phyloP scores from a whole-genome alignment of 2,329 filamentous ascomycete species.

The Zarea fungicola region DNA sequence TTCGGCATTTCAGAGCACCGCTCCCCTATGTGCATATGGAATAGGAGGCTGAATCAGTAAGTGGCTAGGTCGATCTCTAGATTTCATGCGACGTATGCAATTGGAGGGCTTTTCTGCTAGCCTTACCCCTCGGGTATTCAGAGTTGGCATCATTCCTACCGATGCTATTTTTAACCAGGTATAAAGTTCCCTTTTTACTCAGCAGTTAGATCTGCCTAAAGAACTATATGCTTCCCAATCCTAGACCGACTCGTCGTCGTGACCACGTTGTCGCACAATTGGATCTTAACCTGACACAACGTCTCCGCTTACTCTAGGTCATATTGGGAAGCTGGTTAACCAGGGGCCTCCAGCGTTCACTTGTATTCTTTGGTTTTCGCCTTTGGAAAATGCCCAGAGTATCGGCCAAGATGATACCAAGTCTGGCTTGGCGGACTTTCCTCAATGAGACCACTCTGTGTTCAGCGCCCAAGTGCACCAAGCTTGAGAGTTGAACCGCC shows the following conservation, averaged over 20 bases:
- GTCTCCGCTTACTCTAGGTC: not conserved
- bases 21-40: not conserved
- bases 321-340: not conserved
- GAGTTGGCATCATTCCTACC: not conserved
- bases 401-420: too few species aligned
- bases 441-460: too few species aligned
- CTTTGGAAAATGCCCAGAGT: too few species aligned
- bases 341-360: too few species aligned
- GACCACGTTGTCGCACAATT: slow-evolving; percentile 10
- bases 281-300: not conserved
- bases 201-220: not conserved
- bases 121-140: slow-evolving; percentile 6
- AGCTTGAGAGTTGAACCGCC: too few species aligned
- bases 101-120: not conserved
- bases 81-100: not conserved
- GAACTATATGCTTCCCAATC: not conserved
- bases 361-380: too few species aligned
- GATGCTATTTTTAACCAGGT: not conserved
- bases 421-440: too few species aligned
- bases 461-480: too few species aligned
- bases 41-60: not conserved
- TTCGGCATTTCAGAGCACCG: slow-evolving; percentile 2
- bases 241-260: slow-evolving; percentile 4
- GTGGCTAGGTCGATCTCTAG: not conserved
- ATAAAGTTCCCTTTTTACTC: not conserved